Evolutionary conservation across 2,329 filamentous ascomycete genomes (phyloP).

Genomic region (Aspergillus neotritici): DNA sequence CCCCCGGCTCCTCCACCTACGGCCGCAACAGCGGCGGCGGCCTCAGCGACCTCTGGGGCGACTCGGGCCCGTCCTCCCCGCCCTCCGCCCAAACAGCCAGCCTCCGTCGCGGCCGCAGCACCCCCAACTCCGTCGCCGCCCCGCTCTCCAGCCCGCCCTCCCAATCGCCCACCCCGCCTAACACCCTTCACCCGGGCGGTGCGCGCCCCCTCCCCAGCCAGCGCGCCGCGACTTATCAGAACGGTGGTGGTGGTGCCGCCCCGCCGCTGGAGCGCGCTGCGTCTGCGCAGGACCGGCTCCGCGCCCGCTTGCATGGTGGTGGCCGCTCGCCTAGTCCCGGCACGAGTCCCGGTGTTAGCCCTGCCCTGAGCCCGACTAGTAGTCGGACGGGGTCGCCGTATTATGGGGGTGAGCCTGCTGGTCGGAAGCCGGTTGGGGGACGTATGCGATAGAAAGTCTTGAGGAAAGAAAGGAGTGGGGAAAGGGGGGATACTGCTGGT

Average conservation of each 20-base stretch:
- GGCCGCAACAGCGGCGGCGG: slow-evolving; percentile 34
- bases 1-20: slow-evolving; percentile 25
- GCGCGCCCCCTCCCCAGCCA: slow-evolving; percentile 66
- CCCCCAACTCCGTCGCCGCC: slow-evolving; percentile 17
- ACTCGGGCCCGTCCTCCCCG: slow-evolving; percentile 29
- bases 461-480: no score
- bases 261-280: slow-evolving; percentile 22
- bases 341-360: slow-evolving; percentile 7
- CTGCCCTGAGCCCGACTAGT: background rate
- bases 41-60: slow-evolving; percentile 57
- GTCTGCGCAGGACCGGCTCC: slow-evolving; percentile 71
- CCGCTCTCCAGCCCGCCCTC: slow-evolving; percentile 22
- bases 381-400: slow-evolving; percentile 14
- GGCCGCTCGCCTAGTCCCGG: slow-evolving; percentile 30
- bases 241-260: slow-evolving; percentile 12
- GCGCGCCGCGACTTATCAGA: slow-evolving; percentile 69
- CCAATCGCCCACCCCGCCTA: slow-evolving; percentile 22
- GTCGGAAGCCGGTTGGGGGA: slow-evolving; percentile 30
- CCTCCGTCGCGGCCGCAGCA: slow-evolving; percentile 31
- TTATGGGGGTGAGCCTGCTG: slow-evolving; percentile 23
- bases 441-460: slow-evolving; percentile 12
- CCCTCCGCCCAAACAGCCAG: slow-evolving; percentile 33
- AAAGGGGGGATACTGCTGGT: slow-evolving; percentile 10
- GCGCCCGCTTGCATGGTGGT: slow-evolving; percentile 67
- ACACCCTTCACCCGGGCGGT: slow-evolving; percentile 21